A percentile compares a stretch with the other conserved stretches of the same genome.
Evolutionary conservation across 1,139 yeast species (phyloP).

Genomic region (Nakaseomyces glabratus): DNA sequence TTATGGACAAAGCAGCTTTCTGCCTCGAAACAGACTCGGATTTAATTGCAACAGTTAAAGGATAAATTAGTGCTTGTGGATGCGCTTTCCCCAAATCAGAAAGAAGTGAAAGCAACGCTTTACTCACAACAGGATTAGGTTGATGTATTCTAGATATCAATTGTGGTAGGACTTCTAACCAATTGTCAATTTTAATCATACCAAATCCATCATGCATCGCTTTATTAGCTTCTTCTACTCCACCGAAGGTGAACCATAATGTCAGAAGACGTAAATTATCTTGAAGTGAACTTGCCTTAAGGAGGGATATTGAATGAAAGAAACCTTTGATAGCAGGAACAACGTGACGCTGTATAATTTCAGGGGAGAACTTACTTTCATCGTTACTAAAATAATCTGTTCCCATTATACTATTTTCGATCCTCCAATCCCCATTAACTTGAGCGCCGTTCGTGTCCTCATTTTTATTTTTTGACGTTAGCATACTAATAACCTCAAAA

Average conservation of each 20-base stretch:
- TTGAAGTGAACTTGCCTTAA: constrained; percentile 79
- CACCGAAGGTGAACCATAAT: constrained; percentile 94
- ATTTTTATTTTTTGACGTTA: constrained; percentile 31
- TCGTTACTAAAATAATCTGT: constrained; percentile 19
- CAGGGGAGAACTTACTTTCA: constrained; percentile 38
- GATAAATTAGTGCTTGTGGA: constrained; percentile 94
- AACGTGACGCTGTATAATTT: constrained; percentile 73
- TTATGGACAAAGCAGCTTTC: constrained; percentile 82
- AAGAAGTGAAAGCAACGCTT: constrained; percentile 68
- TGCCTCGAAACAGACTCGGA: constrained; percentile 86
- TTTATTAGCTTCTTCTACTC: constrained; percentile 78
- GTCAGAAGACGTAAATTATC: constrained; percentile 86
- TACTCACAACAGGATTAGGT: constrained; percentile 78
- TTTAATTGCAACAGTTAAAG: constrained; percentile 91
- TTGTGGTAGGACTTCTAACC: constrained; percentile 95
- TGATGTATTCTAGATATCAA: constrained; percentile 94
- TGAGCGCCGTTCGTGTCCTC: constrained; percentile 19
- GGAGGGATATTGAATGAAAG: constrained; percentile 86
- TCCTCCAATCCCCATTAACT: constrained; percentile 14
- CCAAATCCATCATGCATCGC: constrained; percentile 89
- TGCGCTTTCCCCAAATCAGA: constrained; percentile 90
- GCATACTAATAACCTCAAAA: constrained; percentile 79
- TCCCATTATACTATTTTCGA: constrained; percentile 21
- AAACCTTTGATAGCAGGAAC: constrained; percentile 93
- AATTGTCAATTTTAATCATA: constrained; percentile 81